Conservation (phyloP, 1,284 basidiomycete species). For the Mycena sp. region DNA sequence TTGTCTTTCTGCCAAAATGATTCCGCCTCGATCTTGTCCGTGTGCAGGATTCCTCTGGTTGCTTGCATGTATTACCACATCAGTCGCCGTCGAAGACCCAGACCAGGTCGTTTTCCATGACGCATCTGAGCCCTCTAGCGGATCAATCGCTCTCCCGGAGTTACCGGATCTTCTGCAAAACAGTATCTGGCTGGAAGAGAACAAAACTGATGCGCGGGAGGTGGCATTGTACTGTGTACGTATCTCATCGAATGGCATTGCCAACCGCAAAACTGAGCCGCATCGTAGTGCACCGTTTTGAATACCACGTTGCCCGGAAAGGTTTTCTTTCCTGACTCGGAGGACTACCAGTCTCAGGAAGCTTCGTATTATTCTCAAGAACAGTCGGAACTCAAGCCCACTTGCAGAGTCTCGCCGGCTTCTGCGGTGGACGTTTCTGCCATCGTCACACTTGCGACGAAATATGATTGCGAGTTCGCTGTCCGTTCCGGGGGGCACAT, state of each 20-base stretch:
- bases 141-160: background rate
- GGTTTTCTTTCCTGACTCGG: slow-evolving; percentile 21
- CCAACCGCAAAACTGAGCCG: too few species aligned
- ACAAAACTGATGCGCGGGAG: slow-evolving; percentile 3
- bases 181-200: slow-evolving; percentile 18
- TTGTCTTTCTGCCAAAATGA: too few species aligned
- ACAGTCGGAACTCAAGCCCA: slow-evolving; percentile 24
- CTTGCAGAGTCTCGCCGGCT: slow-evolving; percentile 23
- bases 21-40: background rate
- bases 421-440: slow-evolving; percentile 24
- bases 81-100: background rate
- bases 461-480: slow-evolving; percentile 26
- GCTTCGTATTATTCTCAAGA: slow-evolving; percentile 22
- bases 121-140: background rate
- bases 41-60: background rate
- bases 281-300: slow-evolving; percentile 26
- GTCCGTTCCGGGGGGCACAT: slow-evolving; percentile 33
- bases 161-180: slow-evolving; percentile 11
- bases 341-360: slow-evolving; percentile 22
- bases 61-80: too few species aligned
- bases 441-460: slow-evolving; percentile 16
- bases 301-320: slow-evolving; percentile 10
- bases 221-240: slow-evolving; percentile 10
- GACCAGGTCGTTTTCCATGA: slow-evolving; percentile 8
- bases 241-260: too few species aligned